Conservation (phyloP, 257 asterid species). For the Solanum rostratum region DNA sequence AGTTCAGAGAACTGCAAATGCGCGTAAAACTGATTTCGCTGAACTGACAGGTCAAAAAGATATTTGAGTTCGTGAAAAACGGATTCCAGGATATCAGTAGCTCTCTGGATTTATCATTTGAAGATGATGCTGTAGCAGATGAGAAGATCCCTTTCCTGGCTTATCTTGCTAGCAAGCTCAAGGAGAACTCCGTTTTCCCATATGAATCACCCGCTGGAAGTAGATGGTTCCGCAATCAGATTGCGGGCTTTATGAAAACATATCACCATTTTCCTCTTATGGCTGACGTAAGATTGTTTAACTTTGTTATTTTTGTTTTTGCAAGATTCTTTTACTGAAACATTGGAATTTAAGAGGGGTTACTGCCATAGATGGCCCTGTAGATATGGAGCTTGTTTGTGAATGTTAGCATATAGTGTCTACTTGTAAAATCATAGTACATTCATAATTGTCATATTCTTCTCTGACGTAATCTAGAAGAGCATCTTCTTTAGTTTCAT, state of each 20-base stretch:
- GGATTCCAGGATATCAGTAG: constrained; percentile 86
- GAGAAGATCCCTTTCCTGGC: constrained; percentile 98
- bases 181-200: constrained; percentile 67
- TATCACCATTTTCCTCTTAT: constrained; percentile 90
- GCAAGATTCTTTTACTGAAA: background rate
- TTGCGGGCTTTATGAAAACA: constrained; percentile 82
- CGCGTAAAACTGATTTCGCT: constrained; percentile 14
- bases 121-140: constrained; percentile 95
- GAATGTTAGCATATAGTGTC: background rate
- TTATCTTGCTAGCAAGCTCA: constrained; percentile 79
- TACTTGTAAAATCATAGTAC: background rate
- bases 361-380: background rate
- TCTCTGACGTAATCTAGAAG: background rate
- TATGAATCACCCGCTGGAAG: constrained; percentile 97
- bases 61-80: constrained; percentile 80
- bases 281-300: constrained; percentile 62
- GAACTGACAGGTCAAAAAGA: constrained; percentile 68
- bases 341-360: background rate
- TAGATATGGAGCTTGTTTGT: background rate
- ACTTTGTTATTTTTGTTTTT: background rate
- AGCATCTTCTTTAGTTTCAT: background rate
- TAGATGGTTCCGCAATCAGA: constrained; percentile 70
- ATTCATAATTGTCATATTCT: background rate
- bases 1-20: background rate
- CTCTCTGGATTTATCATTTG: constrained; percentile 88